Conservation (phyloP, 164 flowering plant species). For the Vitis amurensis region DNA sequence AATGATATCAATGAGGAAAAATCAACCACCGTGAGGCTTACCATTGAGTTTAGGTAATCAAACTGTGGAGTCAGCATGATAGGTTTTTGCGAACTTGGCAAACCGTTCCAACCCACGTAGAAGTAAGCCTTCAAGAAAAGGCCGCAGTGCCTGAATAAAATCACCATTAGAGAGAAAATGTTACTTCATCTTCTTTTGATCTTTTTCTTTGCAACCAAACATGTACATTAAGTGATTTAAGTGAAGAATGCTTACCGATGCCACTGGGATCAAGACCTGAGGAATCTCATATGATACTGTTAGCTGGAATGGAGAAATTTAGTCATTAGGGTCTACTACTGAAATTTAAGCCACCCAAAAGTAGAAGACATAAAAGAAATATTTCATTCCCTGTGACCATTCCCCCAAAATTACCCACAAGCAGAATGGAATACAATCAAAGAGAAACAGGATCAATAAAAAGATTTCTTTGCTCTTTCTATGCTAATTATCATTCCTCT, state of each 20-base stretch:
- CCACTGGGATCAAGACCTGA: conserved; percentile 65
- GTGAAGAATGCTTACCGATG: conserved; percentile 60
- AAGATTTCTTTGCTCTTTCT: no score
- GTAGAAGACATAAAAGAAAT: not conserved
- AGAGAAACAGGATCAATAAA: not conserved
- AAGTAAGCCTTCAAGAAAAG: conserved; percentile 71
- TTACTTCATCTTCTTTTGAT: not conserved
- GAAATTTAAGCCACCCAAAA: not conserved
- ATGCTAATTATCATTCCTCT: not conserved
- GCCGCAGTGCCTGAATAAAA: conserved; percentile 63
- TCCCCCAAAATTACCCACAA: not conserved
- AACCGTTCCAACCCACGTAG: conserved; percentile 68
- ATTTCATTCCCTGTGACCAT: not conserved
- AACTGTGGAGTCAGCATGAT: conserved; percentile 14
- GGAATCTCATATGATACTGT: conserved; percentile 95
- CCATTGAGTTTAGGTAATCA: conserved; percentile 1
- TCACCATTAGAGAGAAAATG: not conserved
- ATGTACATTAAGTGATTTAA: no score
- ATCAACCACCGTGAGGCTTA: not conserved
- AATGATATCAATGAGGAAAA: no score
- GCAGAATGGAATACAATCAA: not conserved
- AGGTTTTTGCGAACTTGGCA: conserved; percentile 54
- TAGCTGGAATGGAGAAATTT: conserved; percentile 54
- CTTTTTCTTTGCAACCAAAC: no score
- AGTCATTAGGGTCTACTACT: not conserved